Evolutionary conservation across 495 filamentous ascomycete genomes (phyloP).

Genomic region (Melanomma pulvis-pyrius): DNA sequence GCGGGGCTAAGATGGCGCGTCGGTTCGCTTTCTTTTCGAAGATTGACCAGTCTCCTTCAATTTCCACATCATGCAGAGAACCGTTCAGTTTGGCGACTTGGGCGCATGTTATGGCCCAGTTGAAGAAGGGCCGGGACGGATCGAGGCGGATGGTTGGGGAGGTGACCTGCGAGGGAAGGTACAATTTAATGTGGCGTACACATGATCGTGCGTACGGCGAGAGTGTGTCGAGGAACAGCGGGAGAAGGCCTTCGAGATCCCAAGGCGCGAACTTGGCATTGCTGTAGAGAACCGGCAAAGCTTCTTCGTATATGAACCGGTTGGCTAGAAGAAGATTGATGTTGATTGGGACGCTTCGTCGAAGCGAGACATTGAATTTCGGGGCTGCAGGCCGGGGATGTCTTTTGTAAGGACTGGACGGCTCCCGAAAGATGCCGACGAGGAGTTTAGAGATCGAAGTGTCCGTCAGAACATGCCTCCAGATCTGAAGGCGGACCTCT

Average conservation of each 20-base stretch:
- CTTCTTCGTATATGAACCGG: constrained; percentile 28
- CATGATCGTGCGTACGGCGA: constrained; percentile 3
- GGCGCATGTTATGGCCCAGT: constrained; percentile 34
- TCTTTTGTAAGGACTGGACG: neutral
- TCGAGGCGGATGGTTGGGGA: neutral
- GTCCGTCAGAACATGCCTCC: constrained; percentile 23
- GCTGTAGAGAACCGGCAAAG: constrained; percentile 28
- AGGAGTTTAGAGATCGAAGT: neutral
- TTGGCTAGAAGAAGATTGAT: constrained; percentile 14
- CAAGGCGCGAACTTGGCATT: constrained; percentile 16
- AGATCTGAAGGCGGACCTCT: constrained; percentile 29
- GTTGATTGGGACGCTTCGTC: neutral
- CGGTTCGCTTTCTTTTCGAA: neutral
- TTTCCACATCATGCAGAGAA: constrained; percentile 14
- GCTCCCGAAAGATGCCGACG: constrained; percentile 21
- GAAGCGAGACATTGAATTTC: neutral
- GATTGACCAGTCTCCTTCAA: constrained; percentile 6
- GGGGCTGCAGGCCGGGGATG: neutral
- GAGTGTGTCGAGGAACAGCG: constrained; percentile 18
- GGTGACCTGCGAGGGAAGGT: neutral
- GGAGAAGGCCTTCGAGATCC: constrained; percentile 25
- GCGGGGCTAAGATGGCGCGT: constrained; percentile 6
- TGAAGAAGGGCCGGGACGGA: constrained; percentile 1
- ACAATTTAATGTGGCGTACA: constrained; percentile 20
- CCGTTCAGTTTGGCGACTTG: constrained; percentile 24